Base-by-base conservation (phyloP, 768 basidiomycete genomes). In the Floccularia luteovirens region DNA sequence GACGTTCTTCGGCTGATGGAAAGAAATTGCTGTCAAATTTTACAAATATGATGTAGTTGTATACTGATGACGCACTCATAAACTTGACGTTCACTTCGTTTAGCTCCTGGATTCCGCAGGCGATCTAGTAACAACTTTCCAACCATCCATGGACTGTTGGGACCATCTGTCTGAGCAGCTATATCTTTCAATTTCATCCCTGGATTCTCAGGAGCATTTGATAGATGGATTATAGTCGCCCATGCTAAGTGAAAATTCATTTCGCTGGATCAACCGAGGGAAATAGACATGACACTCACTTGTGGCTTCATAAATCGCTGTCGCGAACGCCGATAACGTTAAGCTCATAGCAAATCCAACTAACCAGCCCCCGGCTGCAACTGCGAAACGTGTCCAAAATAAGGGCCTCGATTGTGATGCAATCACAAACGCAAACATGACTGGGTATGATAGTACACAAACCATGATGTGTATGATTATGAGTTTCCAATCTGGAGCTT, bases 181-280 rank as follows among this genome's bases (percentile, higher is more conserved):
- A 70, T 46, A 54, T 67, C 66, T 40, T 51, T 56, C 22, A 70
- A 30, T 25, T 56, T 46, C 10, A 69, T 50, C 11, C 68, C 67
- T 5, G 62, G 56, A 24, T 32, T 34, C 13, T 44, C 44, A 21
- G 39, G 43, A 37, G 51, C 47, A 14, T 52, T 53, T 20, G 66
- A 67, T 44, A 63, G 63, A 33, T 70, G 66, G 11, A 70, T 66
- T 8, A 70, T 46, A 3, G 67, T 70, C 3, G 67, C 67, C 67
- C 68, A 70, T 2, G 63, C 67, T 70, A 30, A 23, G 32, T 14
- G 39, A 34, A 24, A 41, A 39, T 20, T 24, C 8, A 32, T 31
- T n/a, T 35, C 17, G 24, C 24, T n/a, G 11, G 35, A 7, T 5
- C 12, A 34, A 39, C 20, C 11, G 25, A 27, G 38, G 33, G 31